A percentile compares a stretch with the other conserved stretches of the same genome.
phyloP scores from a whole-genome alignment of 163 green algal species.

The Volvox carteri region DNA sequence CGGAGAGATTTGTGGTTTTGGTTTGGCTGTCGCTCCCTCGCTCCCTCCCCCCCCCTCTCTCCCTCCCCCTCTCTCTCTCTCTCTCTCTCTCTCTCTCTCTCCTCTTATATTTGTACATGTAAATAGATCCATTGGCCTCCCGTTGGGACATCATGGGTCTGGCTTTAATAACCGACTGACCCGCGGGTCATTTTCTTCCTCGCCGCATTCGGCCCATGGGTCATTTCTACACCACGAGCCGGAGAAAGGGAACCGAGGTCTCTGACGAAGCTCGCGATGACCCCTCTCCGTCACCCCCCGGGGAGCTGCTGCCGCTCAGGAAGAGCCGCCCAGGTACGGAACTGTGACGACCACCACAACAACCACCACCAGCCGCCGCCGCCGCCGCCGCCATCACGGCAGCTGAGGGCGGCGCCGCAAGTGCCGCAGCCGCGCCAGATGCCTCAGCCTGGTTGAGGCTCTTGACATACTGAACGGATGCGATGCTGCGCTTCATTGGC shows the following conservation, averaged over 20 bases:
- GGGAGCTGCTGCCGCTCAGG: neutral
- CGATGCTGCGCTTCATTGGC: constrained; percentile 41
- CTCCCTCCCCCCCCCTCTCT: too few species aligned
- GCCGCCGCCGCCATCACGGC: neutral
- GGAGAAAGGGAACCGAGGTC: neutral
- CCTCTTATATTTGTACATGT: too few species aligned
- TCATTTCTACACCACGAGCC: neutral
- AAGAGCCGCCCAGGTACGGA: constrained; percentile 1
- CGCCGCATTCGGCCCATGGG: too few species aligned
- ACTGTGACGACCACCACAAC: neutral
- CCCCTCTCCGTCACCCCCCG: neutral
- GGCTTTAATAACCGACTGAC: too few species aligned
- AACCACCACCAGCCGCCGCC: neutral
- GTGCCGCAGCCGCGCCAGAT: neutral
- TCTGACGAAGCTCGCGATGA: neutral
- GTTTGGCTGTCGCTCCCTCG: too few species aligned
- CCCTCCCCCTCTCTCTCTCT: too few species aligned
- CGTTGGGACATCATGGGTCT: too few species aligned
- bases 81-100: too few species aligned
- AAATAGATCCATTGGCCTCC: too few species aligned
- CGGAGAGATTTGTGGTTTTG: too few species aligned
- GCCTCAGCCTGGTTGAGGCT: neutral
- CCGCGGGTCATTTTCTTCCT: too few species aligned
- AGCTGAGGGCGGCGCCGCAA: neutral
- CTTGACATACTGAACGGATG: constrained; percentile 10